These are phyloP conservation scores for Aspergillus ibericus DNA, from an alignment of 2,329 filamentous ascomycete genomes.

Conservation along the genomic window DNA sequence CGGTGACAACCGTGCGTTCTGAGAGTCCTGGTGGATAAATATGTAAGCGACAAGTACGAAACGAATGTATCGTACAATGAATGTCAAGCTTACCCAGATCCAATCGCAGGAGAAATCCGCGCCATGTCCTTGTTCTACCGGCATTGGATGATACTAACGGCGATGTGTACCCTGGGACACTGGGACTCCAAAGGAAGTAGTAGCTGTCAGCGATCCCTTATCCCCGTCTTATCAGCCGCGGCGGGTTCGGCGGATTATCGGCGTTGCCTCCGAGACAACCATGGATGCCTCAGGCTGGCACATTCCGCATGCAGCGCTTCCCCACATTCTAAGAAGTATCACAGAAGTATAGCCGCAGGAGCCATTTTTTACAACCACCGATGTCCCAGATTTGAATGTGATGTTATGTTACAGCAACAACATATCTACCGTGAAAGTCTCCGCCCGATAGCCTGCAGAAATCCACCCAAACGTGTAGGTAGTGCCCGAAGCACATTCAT, in stretches of 20 bases:
- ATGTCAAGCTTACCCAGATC: constrained; percentile 17
- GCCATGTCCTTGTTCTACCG: constrained; percentile 10
- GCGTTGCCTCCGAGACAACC: background rate
- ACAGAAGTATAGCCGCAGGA: background rate
- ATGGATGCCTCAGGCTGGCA: background rate
- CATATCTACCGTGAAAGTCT: background rate
- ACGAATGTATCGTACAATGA: background rate
- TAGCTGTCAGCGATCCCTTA: background rate
- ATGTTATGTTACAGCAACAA: too few relatives aligned
- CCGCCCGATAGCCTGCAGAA: background rate
- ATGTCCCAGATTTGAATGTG: too few relatives aligned
- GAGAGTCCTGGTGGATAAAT: constrained; percentile 33
- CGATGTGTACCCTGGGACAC: background rate
- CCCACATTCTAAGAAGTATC: background rate
- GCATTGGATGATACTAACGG: constrained; percentile 7
- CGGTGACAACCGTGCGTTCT: constrained; percentile 35
- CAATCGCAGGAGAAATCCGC: constrained; percentile 13
- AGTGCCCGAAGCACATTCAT: background rate
- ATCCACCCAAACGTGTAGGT: background rate
- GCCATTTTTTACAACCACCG: too few relatives aligned
- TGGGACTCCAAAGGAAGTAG: background rate
- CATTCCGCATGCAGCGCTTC: background rate
- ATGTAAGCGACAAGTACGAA: background rate
- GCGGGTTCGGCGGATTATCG: background rate
- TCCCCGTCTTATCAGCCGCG: background rate